phyloP scores from a whole-genome alignment of 2,329 filamentous ascomycete species.

The Aspergillus aculeatinus region DNA sequence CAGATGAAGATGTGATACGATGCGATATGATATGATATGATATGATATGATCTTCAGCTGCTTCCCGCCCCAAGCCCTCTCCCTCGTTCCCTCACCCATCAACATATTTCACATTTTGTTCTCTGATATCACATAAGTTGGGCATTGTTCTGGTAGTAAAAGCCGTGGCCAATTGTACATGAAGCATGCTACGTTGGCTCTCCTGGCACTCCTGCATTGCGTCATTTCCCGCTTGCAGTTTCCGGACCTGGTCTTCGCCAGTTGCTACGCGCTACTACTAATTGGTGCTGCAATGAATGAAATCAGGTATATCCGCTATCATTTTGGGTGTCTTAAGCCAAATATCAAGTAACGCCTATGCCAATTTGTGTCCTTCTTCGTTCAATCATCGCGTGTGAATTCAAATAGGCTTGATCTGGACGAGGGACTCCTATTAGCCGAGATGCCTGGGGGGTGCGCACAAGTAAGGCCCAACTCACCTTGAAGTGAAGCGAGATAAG shows the following conservation, averaged over 20 bases:
- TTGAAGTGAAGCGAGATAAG: conserved; percentile 97
- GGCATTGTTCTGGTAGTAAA: not conserved
- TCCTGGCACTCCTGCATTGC: conserved; percentile 2
- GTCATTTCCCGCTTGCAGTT: not conserved
- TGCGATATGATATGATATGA: not conserved
- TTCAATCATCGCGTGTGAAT: not conserved
- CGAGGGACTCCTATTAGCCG: conserved; percentile 1
- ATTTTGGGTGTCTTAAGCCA: not conserved
- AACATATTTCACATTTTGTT: not conserved
- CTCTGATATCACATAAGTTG: not conserved
- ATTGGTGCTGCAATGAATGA: not conserved
- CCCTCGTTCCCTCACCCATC: not conserved
- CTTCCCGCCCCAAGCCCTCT: too few species aligned
- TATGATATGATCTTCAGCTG: not conserved
- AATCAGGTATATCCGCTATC: not conserved
- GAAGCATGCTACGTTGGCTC: conserved; percentile 3
- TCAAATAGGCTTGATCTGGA: conserved; percentile 55
- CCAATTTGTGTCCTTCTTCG: conserved; percentile 1
- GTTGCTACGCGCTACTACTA: not conserved
- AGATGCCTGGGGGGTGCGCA: not conserved
- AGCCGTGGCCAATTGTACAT: too few species aligned
- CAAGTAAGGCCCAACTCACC: conserved; percentile 42
- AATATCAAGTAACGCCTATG: conserved; percentile 12
- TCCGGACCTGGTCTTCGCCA: not conserved
- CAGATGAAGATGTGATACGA: not conserved